Evolutionary conservation across 1,284 basidiomycete species (phyloP), one percentile per base, ranked within the genome.

Genomic region (Moesziomyces sp.): DNA sequence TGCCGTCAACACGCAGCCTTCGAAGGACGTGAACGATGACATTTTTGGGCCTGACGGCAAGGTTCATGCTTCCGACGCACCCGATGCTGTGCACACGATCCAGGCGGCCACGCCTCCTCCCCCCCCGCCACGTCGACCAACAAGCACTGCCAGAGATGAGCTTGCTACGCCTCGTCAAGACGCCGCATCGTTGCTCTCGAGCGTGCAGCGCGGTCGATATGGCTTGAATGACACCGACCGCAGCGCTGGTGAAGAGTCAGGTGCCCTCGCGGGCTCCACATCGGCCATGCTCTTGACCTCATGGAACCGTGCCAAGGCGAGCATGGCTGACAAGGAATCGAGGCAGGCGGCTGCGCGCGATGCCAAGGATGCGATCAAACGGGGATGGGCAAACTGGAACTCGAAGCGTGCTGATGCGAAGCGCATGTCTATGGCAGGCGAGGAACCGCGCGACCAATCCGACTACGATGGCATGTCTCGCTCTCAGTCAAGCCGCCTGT

Each of bases 321-420:
- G 77, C 52, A 74, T 80, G 71, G 79, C 78, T 11, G 81, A 83
- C 62, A 78, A 78, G 52, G 80, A 82, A 30, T 49, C 69, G n/a
- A 73, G 80, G 23, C 75, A 81, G 53, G 74, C 75, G 2, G 74
- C 78, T 11, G 78, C 80, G 1, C 72, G 71, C 33, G 79, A 83
- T 42, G 81, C 81, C 8, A 82, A 80, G 52, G 80, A 83, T 24
- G 81, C 81, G 9, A 61, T 83, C 52, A 80, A 79, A 57, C 50
- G 76, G 19, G 77, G 81, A 10, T 82, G 81, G 81, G 63, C 77
- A 10, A 81, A 52, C 55, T 83, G 80, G 80, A 81, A 79, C 46
- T 45, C 65, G 35, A 79, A 71, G 24, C 56, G 73, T 5, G 53
- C 57, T 26, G 73, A 75, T 40, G 51, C 70, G 13, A 58, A 60